Base-by-base conservation (phyloP, 768 basidiomycete species). In the Trametes villosa region DNA sequence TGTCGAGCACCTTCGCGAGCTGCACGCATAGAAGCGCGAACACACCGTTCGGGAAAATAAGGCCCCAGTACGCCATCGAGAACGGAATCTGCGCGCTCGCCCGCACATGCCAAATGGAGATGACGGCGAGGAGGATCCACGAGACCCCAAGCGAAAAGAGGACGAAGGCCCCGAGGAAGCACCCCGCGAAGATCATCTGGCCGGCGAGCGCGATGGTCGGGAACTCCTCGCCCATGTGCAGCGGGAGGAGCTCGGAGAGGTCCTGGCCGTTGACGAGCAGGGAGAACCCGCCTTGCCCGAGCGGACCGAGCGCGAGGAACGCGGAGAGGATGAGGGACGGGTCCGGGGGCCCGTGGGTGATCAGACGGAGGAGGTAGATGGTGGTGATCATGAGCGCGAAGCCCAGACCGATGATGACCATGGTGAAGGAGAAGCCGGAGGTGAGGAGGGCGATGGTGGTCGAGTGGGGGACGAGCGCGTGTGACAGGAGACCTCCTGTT, bases 131-230 rank as follows among this genome's bases (percentile, higher is more conserved):
- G 50, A 74, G 57, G 45, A 81, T 73, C 83, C 84, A 84, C 40
- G 79, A 77, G 52, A 83, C 72, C 1, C 83, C 83, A 74, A 85
- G 78, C n/a, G 81, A 79, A 81, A 83, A 85, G 11, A 85, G 68
- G 24, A 76, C 63, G 68, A 77, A 83, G 2, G 83, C 78, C 7
- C 70, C 72, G 68, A 77, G 77, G 65, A 83, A 79, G 66, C 77
- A 79, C 27, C 74, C 73, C 4, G 78, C 72, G 67, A 77, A 78
- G 29, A 83, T 65, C 48, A 79, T 73, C 52, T 79, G 73, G 8
- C 81, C 81, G 1, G 78, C 68, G 4, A 74, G 64, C 20, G 68
- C 54, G 13, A 70, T 64, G 49, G 72, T 69, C 0, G 78, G 74
- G 58, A 79, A 75, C 48, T 66, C 65, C 42, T 67, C 64, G 17